phyloP scores from a whole-genome alignment of 441 rosid genomes.

The Arabidopsis lyrata region DNA sequence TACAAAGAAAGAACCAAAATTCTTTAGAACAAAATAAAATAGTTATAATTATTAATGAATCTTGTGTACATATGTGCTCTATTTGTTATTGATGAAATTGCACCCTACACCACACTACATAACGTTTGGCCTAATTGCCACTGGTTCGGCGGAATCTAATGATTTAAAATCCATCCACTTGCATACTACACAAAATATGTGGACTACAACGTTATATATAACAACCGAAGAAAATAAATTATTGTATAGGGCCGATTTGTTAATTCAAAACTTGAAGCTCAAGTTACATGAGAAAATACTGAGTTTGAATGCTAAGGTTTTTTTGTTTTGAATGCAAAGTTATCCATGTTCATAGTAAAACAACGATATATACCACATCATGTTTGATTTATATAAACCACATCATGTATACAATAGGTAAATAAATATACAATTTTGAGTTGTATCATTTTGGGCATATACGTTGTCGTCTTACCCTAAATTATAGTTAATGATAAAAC shows the following conservation, averaged over 20 bases:
- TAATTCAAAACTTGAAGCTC: not conserved
- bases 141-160: slow-evolving; percentile 42
- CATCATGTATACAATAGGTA: not conserved
- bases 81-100: slow-evolving; percentile 17
- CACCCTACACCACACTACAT: slow-evolving; percentile 37
- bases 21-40: slow-evolving; percentile 13
- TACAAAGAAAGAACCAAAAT: slow-evolving; percentile 35
- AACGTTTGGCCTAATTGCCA: slow-evolving; percentile 21
- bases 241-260: not conserved
- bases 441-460: not conserved
- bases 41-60: not conserved
- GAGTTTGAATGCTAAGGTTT: not conserved
- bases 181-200: not conserved
- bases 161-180: slow-evolving; percentile 16
- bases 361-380: too few species aligned
- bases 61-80: not conserved
- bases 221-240: not conserved
- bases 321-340: too few species aligned
- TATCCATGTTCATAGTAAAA: not conserved
- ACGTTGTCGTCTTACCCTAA: not conserved
- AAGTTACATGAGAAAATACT: not conserved
- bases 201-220: not conserved
- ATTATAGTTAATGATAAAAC: slow-evolving; percentile 9
- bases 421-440: not conserved
- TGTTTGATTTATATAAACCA: not conserved